A percentile compares a stretch with the other conserved stretches of the same genome.
These are phyloP conservation scores for Pseudophaeomoniella oleicola DNA, from an alignment of 2,329 filamentous ascomycete genomes.

Conservation along the genomic window DNA sequence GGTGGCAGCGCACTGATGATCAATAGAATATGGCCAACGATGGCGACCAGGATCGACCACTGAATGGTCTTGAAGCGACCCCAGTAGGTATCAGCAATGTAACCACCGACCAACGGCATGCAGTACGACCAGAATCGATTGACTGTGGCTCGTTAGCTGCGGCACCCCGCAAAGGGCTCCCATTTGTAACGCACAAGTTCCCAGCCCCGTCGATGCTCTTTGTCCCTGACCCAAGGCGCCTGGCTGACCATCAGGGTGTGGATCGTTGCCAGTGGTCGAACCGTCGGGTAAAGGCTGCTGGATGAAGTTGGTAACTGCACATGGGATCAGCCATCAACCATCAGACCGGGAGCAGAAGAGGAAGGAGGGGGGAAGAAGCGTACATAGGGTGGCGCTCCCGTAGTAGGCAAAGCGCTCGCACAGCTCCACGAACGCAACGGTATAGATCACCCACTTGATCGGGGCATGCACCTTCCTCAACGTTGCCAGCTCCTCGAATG, in stretches of 20 bases:
- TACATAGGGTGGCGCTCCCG: constrained; percentile 27
- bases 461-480: constrained; percentile 38
- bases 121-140: constrained; percentile 50
- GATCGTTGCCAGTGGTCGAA: constrained; percentile 39
- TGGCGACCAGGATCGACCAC: constrained; percentile 48
- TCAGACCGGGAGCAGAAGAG: constrained; percentile 5
- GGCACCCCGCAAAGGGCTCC: neutral
- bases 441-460: constrained; percentile 52
- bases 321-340: constrained; percentile 12
- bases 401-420: constrained; percentile 71
- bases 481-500: constrained; percentile 17
- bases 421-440: constrained; percentile 57
- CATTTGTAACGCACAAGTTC: constrained; percentile 24
- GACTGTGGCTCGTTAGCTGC: constrained; percentile 15
- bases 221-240: constrained; percentile 46
- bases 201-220: constrained; percentile 36
- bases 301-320: constrained; percentile 44
- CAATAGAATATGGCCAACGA: constrained; percentile 52
- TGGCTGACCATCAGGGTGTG: constrained; percentile 27
- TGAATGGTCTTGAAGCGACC: constrained; percentile 59
- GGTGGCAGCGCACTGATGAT: constrained; percentile 49
- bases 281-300: constrained; percentile 38
- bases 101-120: constrained; percentile 43
- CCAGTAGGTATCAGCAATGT: constrained; percentile 52
- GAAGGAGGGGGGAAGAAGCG: too few relatives aligned